Evolutionary conservation across 345 rosid species (phyloP).

Genomic region (Clausena lansium): DNA sequence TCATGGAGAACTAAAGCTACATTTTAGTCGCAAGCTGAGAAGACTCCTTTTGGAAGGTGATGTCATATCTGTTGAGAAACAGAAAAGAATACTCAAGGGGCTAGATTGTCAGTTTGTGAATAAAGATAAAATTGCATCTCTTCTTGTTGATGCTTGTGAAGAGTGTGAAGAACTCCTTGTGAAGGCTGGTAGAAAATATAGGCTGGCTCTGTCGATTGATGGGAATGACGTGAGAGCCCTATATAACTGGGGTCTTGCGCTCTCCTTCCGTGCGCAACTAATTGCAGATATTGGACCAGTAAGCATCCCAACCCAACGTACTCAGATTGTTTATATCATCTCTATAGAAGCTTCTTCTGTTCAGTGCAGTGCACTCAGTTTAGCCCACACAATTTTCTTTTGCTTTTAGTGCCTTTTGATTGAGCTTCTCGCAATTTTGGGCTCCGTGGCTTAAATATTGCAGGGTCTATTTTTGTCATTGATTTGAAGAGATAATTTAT

Average conservation of each 20-base stretch:
- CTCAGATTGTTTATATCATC: not conserved
- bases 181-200: conserved; percentile 64
- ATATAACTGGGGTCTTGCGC: conserved; percentile 79
- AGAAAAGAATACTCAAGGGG: conserved; percentile 27
- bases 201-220: conserved; percentile 58
- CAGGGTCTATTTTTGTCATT: not conserved
- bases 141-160: conserved; percentile 54
- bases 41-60: conserved; percentile 38
- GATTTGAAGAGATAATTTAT: not conserved
- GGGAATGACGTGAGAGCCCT: conserved; percentile 62
- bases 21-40: conserved; percentile 59
- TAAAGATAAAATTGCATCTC: conserved; percentile 43
- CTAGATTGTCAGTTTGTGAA: conserved; percentile 17
- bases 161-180: conserved; percentile 72
- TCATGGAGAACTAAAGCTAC: conserved; percentile 68
- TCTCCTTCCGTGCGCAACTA: conserved; percentile 69
- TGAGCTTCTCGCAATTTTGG: conserved; percentile 5
- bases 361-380: not conserved
- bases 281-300: conserved; percentile 80
- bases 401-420: not conserved
- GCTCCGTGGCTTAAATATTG: not conserved
- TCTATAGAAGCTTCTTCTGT: not conserved
- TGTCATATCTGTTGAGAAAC: conserved; percentile 24
- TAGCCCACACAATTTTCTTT: conserved; percentile 2
- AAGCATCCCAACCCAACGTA: conserved; percentile 19